Evolutionary conservation across 805 yeast genomes (phyloP), one percentile per base, ranked within the genome.

Genomic region (Sugiyamaella qingdaonensis): DNA sequence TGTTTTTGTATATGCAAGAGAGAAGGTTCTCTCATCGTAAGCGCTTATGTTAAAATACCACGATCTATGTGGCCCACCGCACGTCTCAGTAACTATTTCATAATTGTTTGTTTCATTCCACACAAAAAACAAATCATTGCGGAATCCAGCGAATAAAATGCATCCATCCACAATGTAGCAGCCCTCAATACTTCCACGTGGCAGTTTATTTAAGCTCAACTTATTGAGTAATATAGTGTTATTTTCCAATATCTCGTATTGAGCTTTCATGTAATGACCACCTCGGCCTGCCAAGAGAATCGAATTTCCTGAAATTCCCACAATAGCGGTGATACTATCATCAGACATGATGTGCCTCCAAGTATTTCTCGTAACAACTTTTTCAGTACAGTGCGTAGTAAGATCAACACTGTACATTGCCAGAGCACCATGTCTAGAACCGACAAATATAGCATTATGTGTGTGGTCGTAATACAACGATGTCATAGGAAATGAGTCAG

Each of bases 51-150:
- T 48, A 35, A 86, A 70, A 33, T 77, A 75, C 97, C 97, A 94
- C 54, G 81, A 79, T 55, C 98, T 76, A 65, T 91, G 97, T 2
- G 94, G 80, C 2, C 98, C 98, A 27, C 98, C 98, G 68, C 98
- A 94, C 11, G 76, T 68, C 56, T 83, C 88, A 53, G 82, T 78
- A 46, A 79, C 73, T 1, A 88, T 65, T 65, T 90, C 96, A 49
- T 76, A 74, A 59, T 87, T 90, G 42, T 77, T 73, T 1, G 90
- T 80, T 62, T 88, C 96, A 66, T 91, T 88, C 84, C 89, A 89
- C 19, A 88, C 68, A 61, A 85, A 86, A 63, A 92, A 90, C 48
- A 77, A 71, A 48, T 85, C 84, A 1, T 94, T 88, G 60, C 83
- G 81, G 75, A 94, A 92, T 1, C 98, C 98, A 66, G 81, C 88